Evolutionary conservation across 2,329 filamentous ascomycete species (phyloP), one percentile per base, ranked within the genome.

Genomic region (Ustulina deusta): DNA sequence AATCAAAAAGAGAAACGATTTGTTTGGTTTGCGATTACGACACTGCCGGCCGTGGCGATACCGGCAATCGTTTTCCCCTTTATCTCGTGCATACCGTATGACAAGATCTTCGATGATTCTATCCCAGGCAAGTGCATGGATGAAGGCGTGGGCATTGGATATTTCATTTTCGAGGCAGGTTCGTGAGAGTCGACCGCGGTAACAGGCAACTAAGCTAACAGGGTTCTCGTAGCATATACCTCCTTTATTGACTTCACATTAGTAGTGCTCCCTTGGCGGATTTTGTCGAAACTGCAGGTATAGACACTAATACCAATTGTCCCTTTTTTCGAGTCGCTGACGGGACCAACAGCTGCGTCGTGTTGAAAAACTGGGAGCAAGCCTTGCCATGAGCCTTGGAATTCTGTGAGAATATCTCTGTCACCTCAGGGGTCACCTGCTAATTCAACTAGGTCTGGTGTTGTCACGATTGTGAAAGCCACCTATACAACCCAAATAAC

Each of bases 361-460:
- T 13, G 52, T 67, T 46, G 68, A 70, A 17, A 70, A 65, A 42
- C n/a, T 70, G 2, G 68, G 68, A 22, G 65, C 65, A 40, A 56
- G 68, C 20, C 13, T 70, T 52, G 68, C 65, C 3, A 55, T 70
- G 61, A 70, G 68, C 22, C 65, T 70, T 22, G 68, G 68, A 10
- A 9, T 65, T 52, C 58, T 70, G 55, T 69, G 38, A 66, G 67
- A 63, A 15, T 36, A 42, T 27, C 6, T 20, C 9, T 25, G 9
- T 13, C 20, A 27, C 4, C 0, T 32, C 17, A 25, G 9, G 22
- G 13, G 29, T 32, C 34, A 48, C 10, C 29, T 60, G n/a, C 61
- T 65, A 48, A 65, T 13, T n/a, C 51, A 3, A 20, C 48, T 54
- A 69, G 67, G 15, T 70, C 65, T 11, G 68, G 68, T 4, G 36